A percentile compares a stretch with the other conserved stretches of the same genome.
Conservation (phyloP, 2,329 filamentous ascomycete genomes). For the Cladosporium sp. region DNA sequence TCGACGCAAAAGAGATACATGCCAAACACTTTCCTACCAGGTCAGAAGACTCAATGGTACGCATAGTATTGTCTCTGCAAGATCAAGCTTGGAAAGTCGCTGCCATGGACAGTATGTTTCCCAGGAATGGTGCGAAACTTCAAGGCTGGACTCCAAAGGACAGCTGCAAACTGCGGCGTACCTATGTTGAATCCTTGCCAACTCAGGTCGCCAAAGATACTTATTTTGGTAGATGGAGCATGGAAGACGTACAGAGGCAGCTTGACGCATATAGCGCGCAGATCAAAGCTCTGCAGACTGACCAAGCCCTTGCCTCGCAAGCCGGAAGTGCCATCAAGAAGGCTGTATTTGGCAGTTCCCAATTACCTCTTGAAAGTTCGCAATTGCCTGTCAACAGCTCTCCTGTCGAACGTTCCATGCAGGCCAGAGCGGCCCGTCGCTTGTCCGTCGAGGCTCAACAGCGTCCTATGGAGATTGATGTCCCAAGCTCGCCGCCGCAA, state of each 20-base stretch:
- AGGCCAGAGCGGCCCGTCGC: slow-evolving; percentile 5
- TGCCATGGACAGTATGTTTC: slow-evolving; percentile 1
- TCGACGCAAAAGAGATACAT: slow-evolving; percentile 5
- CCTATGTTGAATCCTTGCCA: background rate
- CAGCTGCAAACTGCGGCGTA: slow-evolving; percentile 9
- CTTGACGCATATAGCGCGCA: slow-evolving; percentile 3
- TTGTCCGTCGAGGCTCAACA: background rate
- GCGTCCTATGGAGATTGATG: background rate
- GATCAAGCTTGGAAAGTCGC: slow-evolving; percentile 8
- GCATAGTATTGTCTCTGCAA: slow-evolving; percentile 1
- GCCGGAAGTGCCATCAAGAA: background rate
- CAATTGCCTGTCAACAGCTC: slow-evolving; percentile 4
- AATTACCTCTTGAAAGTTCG: slow-evolving; percentile 3
- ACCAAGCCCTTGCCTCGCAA: background rate
- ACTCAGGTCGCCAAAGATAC: background rate
- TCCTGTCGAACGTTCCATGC: slow-evolving; percentile 9
- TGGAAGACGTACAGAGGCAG: slow-evolving; percentile 1
- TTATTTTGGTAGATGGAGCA: slow-evolving; percentile 7
- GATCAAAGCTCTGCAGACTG: background rate
- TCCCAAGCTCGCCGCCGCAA: slow-evolving; percentile 7
- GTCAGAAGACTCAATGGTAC: background rate
- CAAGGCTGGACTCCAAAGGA: slow-evolving; percentile 10
- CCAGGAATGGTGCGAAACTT: background rate
- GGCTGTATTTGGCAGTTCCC: background rate
- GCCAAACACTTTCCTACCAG: background rate